Evolutionary conservation across 805 yeast species (phyloP).

Genomic region (Jamesozyma piceae): DNA sequence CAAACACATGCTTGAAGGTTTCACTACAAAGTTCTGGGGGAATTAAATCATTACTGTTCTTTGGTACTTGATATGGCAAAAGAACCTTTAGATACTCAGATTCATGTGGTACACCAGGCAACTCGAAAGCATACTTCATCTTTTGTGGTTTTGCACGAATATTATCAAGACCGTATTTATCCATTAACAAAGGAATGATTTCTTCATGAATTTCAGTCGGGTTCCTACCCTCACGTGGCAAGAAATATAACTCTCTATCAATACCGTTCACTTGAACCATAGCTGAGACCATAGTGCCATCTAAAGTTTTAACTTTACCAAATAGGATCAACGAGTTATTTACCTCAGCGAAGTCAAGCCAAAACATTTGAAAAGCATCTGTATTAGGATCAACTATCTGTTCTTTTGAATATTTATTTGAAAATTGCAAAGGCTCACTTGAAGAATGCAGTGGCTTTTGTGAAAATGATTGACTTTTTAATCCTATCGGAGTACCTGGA

Average conservation of each 20-base stretch:
- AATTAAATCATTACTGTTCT: slow-evolving; percentile 36
- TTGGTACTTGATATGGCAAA: slow-evolving; percentile 63
- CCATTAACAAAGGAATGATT: slow-evolving; percentile 54
- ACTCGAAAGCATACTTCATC: slow-evolving; percentile 83
- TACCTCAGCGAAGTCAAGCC: slow-evolving; percentile 84
- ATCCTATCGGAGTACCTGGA: slow-evolving; percentile 24
- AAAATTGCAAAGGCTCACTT: slow-evolving; percentile 7
- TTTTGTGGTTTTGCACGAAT: slow-evolving; percentile 62
- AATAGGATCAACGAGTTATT: slow-evolving; percentile 60
- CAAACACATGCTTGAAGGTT: slow-evolving; percentile 72
- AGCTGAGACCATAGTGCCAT: slow-evolving; percentile 56
- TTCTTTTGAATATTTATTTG: slow-evolving; percentile 18
- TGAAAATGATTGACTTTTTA: not conserved
- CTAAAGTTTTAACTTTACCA: slow-evolving; percentile 64
- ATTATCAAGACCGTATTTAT: slow-evolving; percentile 49
- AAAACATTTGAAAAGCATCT: slow-evolving; percentile 58
- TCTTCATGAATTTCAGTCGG: slow-evolving; percentile 71
- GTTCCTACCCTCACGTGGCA: slow-evolving; percentile 55
- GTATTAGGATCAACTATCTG: slow-evolving; percentile 33
- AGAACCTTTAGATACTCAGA: slow-evolving; percentile 71
- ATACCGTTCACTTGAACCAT: slow-evolving; percentile 68
- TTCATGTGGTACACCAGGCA: slow-evolving; percentile 64
- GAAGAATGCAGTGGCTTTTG: slow-evolving; percentile 5
- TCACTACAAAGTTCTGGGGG: slow-evolving; percentile 66
- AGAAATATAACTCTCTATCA: slow-evolving; percentile 61